Conservation (phyloP, 1,284 basidiomycete genomes). For the Apiotrichum veenhuisii region DNA sequence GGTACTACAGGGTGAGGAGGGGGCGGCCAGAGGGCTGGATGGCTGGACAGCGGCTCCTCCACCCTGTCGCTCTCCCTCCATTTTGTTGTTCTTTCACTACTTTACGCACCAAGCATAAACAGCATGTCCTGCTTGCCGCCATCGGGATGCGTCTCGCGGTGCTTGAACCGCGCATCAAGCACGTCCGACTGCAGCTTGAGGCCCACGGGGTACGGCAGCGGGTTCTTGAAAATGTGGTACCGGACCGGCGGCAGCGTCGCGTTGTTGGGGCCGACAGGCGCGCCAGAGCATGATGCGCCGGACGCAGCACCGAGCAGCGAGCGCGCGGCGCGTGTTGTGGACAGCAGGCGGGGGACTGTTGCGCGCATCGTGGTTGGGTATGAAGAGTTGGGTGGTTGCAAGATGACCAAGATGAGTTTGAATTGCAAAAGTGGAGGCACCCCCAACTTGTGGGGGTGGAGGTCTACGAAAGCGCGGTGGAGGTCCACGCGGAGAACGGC, state of each 20-base stretch:
- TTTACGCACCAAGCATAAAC: conserved; percentile 50
- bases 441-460: too few relatives aligned
- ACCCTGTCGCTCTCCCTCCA: too few relatives aligned
- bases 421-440: neutral
- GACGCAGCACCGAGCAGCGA: conserved; percentile 4
- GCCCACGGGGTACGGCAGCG: conserved; percentile 67
- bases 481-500: too few relatives aligned
- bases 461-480: too few relatives aligned
- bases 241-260: conserved; percentile 57
- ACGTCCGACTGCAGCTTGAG: conserved; percentile 68
- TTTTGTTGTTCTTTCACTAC: too few relatives aligned
- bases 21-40: too few relatives aligned
- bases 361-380: conserved; percentile 6
- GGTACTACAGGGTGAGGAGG: too few relatives aligned
- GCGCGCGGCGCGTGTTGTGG: neutral
- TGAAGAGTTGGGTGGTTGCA: neutral
- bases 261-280: conserved; percentile 4
- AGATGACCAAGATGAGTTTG: neutral
- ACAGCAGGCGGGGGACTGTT: conserved; percentile 5
- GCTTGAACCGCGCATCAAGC: conserved; percentile 59
- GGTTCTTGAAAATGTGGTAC: conserved; percentile 69
- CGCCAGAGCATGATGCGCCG: conserved; percentile 8
- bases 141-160: conserved; percentile 26
- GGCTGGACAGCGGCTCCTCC: too few relatives aligned
- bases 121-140: conserved; percentile 52